A percentile compares a stretch with the other conserved stretches of the same genome.
These are phyloP conservation scores for Panaeolus cyanescens DNA, from an alignment of 768 basidiomycete genomes.

Conservation along the genomic window DNA sequence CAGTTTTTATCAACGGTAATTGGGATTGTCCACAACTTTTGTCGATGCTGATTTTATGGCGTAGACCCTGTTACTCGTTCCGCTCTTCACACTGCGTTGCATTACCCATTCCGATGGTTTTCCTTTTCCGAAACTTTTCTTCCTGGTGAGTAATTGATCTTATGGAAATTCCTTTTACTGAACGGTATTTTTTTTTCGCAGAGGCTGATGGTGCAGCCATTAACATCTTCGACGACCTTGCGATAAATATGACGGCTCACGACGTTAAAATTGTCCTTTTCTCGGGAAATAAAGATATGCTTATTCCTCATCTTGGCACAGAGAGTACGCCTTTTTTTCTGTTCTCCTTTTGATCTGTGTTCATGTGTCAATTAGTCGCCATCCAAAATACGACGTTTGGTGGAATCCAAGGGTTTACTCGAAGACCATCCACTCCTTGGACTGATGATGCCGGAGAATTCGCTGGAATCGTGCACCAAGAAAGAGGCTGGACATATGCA, in stretches of 20 bases:
- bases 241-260: slow-evolving; percentile 58
- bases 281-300: slow-evolving; percentile 71
- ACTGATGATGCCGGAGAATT: slow-evolving; percentile 56
- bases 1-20: slow-evolving; percentile 65
- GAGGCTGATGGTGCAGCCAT: slow-evolving; percentile 45
- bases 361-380: slow-evolving; percentile 40
- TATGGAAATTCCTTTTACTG: too few species aligned
- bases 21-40: slow-evolving; percentile 11
- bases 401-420: slow-evolving; percentile 73
- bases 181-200: too few species aligned
- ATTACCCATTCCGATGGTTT: slow-evolving; percentile 37
- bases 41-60: not conserved
- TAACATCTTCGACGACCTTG: slow-evolving; percentile 64
- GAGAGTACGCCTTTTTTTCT: slow-evolving; percentile 45
- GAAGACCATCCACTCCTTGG: slow-evolving; percentile 71
- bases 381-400: slow-evolving; percentile 84
- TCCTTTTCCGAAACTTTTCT: slow-evolving; percentile 11
- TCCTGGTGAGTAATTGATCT: not conserved
- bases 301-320: slow-evolving; percentile 62
- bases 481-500: slow-evolving; percentile 65
- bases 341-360: not conserved
- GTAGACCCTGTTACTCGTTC: slow-evolving; percentile 55
- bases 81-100: slow-evolving; percentile 68
- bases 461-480: slow-evolving; percentile 74
- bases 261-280: slow-evolving; percentile 56